phyloP scores from a whole-genome alignment of 768 basidiomycete genomes.

The Favolaschia claudopus region DNA sequence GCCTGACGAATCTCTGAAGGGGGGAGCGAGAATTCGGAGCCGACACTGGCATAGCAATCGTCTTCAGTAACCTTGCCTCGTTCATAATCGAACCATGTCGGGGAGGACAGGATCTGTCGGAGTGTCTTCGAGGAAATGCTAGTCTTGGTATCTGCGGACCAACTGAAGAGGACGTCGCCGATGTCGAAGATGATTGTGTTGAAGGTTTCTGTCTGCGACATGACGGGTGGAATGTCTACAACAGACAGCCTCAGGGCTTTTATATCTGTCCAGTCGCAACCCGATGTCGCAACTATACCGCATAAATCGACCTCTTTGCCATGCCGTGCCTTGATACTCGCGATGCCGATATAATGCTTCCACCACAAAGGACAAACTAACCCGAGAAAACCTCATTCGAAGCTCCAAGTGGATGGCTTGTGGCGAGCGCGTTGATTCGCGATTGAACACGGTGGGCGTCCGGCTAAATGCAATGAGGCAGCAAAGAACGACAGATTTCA shows the following conservation, averaged over 20 bases:
- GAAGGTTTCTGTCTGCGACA: constrained; percentile 9
- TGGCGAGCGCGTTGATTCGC: constrained; percentile 13
- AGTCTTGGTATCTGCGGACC: constrained; percentile 56
- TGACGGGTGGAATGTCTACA: neutral
- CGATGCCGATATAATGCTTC: neutral
- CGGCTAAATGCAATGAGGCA: neutral
- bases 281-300: too few relatives aligned
- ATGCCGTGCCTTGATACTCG: neutral
- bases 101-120: constrained; percentile 49
- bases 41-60: constrained; percentile 51
- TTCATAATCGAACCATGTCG: constrained; percentile 64
- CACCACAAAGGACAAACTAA: neutral
- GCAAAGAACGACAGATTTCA: neutral
- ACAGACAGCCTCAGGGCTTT: neutral
- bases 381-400: neutral
- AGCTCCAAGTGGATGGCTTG: neutral
- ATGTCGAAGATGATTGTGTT: constrained; percentile 59
- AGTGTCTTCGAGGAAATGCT: constrained; percentile 50
- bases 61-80: constrained; percentile 51
- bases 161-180: constrained; percentile 63
- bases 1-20: constrained; percentile 50
- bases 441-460: constrained; percentile 2
- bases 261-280: too few relatives aligned
- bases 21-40: constrained; percentile 46
- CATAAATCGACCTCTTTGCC: too few relatives aligned